Base-by-base conservation (phyloP, 805 yeast species). In the Nematodospora valgi region DNA sequence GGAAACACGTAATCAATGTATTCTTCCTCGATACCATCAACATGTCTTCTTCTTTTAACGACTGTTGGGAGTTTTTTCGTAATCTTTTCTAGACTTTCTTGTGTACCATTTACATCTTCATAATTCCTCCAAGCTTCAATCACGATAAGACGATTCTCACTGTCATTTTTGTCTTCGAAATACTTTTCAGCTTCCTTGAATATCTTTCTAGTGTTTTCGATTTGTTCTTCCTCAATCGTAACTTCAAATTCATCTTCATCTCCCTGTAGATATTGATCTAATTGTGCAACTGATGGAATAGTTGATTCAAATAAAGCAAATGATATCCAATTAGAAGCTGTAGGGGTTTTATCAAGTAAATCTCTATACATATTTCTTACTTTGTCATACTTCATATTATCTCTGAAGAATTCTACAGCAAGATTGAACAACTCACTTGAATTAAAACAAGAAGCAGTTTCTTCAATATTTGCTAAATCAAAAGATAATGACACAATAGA, bases 221-320 rank as follows among this genome's bases (percentile, higher is more conserved):
- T 63, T 27, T 83, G 80, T 24, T 62, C 72, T 2, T 72, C 76
- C 1, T 71, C 67, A 1, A 82, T 58, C 5, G 58, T 67, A 34
- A 76, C 66, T 41, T 68, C 76, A 37, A 81, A 70, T 36, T 71
- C 84, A 11, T 69, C 68, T 1, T 62, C 74, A 10, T 59, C 71
- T 24, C 68, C 72, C 14, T 56, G 62, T 9, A 70, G 70, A 39
- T 65, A 67, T 15, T 54, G 52, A 12, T 48, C 49, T n/a, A 77
- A 40, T 43, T 80, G 84, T 14, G 59, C 64, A 1, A 67, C 65
- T 1, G 80, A 69, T 6, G 87, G 87, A 1, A 80, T 69, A 1
- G 80, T 64, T 2, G 82, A 62, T 52, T 86, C 95, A 54, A 84
- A 82, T 44, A 77, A 57, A 2, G 95, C 95, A 48, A 67, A 71